These are phyloP conservation scores for Vaccinium myrtillus DNA, from an alignment of 148 eudicot species.

Conservation along the genomic window DNA sequence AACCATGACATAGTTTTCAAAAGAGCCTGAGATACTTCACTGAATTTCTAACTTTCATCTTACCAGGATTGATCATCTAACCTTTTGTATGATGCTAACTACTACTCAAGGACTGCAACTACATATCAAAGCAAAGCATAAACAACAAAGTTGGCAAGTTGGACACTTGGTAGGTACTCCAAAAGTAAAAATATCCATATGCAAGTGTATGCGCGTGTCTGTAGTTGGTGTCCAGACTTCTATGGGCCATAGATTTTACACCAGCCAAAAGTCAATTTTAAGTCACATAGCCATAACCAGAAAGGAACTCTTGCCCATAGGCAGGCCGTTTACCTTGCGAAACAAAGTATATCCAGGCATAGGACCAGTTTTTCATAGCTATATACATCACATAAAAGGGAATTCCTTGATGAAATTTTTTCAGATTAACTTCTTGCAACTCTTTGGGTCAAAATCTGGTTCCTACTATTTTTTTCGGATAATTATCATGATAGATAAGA, in stretches of 20 bases:
- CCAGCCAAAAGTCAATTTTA: neutral
- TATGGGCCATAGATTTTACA: neutral
- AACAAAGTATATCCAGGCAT: neutral
- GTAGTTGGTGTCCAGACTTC: neutral
- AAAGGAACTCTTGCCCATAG: neutral
- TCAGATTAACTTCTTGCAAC: neutral
- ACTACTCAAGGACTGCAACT: neutral
- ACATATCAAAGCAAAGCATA: no score
- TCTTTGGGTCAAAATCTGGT: neutral
- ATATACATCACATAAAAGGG: neutral
- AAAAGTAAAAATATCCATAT: no score
- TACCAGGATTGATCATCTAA: neutral
- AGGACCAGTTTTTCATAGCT: slow-evolving; percentile 1
- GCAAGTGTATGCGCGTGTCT: neutral
- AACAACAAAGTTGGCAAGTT: no score
- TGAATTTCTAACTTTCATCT: neutral
- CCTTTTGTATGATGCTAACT: neutral
- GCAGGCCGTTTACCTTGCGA: neutral
- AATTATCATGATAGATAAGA: neutral
- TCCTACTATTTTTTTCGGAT: neutral
- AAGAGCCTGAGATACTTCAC: neutral
- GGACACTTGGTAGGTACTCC: no score
- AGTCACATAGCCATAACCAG: neutral
- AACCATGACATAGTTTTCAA: neutral
- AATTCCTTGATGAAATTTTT: neutral